phyloP scores from a whole-genome alignment of 352 stramenopile genomes.

The Aphanomyces invadans region DNA sequence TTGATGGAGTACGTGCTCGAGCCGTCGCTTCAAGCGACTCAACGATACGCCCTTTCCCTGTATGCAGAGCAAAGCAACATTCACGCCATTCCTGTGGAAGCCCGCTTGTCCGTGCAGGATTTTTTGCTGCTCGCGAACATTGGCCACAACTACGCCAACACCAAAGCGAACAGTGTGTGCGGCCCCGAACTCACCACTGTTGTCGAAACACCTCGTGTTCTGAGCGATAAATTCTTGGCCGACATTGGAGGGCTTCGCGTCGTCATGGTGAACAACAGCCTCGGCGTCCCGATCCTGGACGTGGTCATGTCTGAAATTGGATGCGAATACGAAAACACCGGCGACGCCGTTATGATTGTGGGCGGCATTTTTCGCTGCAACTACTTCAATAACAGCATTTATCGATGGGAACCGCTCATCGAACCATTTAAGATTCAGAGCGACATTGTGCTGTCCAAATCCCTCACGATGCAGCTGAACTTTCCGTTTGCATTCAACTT shows the following conservation, averaged over 20 bases:
- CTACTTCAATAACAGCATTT: conserved; percentile 90
- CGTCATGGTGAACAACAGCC: conserved; percentile 83
- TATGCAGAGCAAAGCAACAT: conserved; percentile 31
- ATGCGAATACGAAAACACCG: conserved; percentile 65
- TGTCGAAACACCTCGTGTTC: background rate
- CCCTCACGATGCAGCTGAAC: conserved; percentile 70
- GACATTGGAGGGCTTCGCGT: conserved; percentile 78
- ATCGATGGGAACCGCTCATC: conserved; percentile 80
- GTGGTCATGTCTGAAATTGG: conserved; percentile 82
- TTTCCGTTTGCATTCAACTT: conserved; percentile 81
- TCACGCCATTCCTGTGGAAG: conserved; percentile 71
- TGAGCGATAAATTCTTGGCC: conserved; percentile 67
- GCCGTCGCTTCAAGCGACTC: conserved; percentile 43
- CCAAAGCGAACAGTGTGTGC: background rate
- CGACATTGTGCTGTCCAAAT: conserved; percentile 57
- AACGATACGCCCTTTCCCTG: conserved; percentile 7
- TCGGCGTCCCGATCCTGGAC: conserved; percentile 80
- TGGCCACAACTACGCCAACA: conserved; percentile 70
- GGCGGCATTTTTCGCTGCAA: conserved; percentile 75
- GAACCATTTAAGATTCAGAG: conserved; percentile 78
- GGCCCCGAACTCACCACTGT: background rate
- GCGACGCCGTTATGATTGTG: conserved; percentile 72
- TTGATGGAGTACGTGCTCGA: conserved; percentile 50
- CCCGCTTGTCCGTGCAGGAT: conserved; percentile 82
- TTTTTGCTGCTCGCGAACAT: conserved; percentile 76